Base-by-base conservation (phyloP, 306 rosid species). In the Fagus crenata region DNA sequence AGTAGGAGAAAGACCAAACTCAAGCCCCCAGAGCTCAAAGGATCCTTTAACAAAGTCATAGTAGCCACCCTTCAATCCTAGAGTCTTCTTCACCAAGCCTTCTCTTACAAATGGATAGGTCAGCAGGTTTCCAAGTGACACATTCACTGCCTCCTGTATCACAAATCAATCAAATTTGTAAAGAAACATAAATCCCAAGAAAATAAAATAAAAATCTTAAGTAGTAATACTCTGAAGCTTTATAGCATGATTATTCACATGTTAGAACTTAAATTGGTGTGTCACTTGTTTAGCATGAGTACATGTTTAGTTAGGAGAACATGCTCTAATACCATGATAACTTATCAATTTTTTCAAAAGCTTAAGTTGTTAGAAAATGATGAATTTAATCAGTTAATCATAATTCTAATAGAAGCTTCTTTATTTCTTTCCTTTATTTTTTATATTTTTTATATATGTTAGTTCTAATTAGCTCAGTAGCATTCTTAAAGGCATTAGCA, bases 21-120 rank as follows among this genome's bases (percentile, higher is more conserved):
- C 87, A 72, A 95, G 96, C 65, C 86, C 87, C 97, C 98, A 92
- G 49, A 95, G 92, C 93, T 95, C 98, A 77, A 95, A 95, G 12
- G 72, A 7, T 69, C 98, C 97, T 3, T 86, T 95, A 46, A 92
- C 86, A 77, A 95, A 95, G 91, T 95, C 96, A 75, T 95, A 95
- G 86, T 95, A 71, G 49, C 90, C 98, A 18, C 98, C 98, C 83
- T 90, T 90, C 46, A 95, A 74, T 78, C 84, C 86, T 41, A 95
- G 86, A 31, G 97, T 92, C 15, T 87, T 87, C 81, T 95, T 95
- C 89, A 87, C 89, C 86, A 95, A 82, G 0, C 96, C 97, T 1
- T 92, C 97, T 82, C 98, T 89, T 2, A 95, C 98, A 89, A 89
- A 95, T 69, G 97, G 98, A 69, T 95, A 92, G 69, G 91, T 90